These are phyloP conservation scores for Colletotrichum phormii DNA, from an alignment of 2,329 filamentous ascomycete genomes.

Conservation along the genomic window DNA sequence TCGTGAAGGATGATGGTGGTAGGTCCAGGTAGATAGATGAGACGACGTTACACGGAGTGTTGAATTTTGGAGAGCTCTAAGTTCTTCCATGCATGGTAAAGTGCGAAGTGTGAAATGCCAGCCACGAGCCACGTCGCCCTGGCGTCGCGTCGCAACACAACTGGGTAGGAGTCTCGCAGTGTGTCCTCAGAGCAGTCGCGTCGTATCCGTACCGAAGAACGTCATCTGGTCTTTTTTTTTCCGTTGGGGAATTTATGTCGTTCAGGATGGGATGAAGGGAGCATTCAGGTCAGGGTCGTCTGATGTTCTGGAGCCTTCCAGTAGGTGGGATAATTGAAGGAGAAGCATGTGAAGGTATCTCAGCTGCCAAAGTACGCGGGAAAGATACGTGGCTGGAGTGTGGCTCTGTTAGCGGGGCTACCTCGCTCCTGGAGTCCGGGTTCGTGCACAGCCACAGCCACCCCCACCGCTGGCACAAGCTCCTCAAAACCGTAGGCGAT, in stretches of 20 bases:
- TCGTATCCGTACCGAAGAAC: constrained; percentile 16
- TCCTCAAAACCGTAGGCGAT: constrained; percentile 22
- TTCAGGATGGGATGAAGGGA: constrained; percentile 7
- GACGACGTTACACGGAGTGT: neutral
- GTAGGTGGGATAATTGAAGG: neutral
- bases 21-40: neutral
- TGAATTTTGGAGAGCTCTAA: neutral
- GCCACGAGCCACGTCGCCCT: constrained; percentile 30
- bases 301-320: constrained; percentile 28
- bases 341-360: constrained; percentile 32
- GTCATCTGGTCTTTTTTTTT: neutral
- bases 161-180: neutral
- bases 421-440: neutral
- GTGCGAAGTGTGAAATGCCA: neutral
- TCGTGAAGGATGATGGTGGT: neutral
- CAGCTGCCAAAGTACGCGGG: too few species aligned
- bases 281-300: constrained; percentile 2
- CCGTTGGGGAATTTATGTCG: neutral
- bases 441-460: constrained; percentile 6
- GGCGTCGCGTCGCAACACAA: constrained; percentile 19
- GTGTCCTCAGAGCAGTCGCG: neutral
- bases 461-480: constrained; percentile 31
- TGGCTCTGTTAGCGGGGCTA: constrained; percentile 3
- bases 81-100: constrained; percentile 9
- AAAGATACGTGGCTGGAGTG: constrained; percentile 12